These are phyloP conservation scores for Cucurbita ficifolia DNA, from an alignment of 306 rosid species.

Conservation along the genomic window DNA sequence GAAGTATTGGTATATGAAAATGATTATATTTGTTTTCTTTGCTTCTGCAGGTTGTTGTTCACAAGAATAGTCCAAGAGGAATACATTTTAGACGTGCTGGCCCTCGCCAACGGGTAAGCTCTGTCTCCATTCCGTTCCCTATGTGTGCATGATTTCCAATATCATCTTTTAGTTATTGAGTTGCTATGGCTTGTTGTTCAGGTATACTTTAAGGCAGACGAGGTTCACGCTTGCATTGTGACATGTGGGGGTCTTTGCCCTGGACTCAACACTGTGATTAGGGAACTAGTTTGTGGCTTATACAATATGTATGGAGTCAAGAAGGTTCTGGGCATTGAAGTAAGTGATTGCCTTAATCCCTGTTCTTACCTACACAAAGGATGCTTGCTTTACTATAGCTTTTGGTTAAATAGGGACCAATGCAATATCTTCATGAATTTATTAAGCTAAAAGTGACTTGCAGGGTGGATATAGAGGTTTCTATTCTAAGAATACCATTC, in stretches of 20 bases:
- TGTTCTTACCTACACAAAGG: too few species aligned
- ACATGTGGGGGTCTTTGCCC: slow-evolving; percentile 98
- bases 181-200: slow-evolving; percentile 13
- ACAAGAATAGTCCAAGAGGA: slow-evolving; percentile 75
- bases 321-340: slow-evolving; percentile 66
- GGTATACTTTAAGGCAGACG: slow-evolving; percentile 77
- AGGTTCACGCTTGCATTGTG: slow-evolving; percentile 82
- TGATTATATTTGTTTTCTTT: neutral
- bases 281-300: slow-evolving; percentile 80
- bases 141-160: neutral
- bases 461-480: slow-evolving; percentile 96
- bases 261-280: slow-evolving; percentile 94
- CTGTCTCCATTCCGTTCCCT: neutral
- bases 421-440: neutral
- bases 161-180: neutral
- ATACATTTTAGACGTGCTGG: slow-evolving; percentile 92
- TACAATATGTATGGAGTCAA: slow-evolving; percentile 84
- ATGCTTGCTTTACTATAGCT: neutral
- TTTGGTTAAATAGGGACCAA: neutral
- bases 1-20: neutral
- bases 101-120: slow-evolving; percentile 72
- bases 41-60: slow-evolving; percentile 46
- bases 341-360: slow-evolving; percentile 17
- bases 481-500: slow-evolving; percentile 57
- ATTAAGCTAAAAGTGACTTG: slow-evolving; percentile 1